Base-by-base conservation (phyloP, 805 yeast genomes). In the Spathaspora girioi region DNA sequence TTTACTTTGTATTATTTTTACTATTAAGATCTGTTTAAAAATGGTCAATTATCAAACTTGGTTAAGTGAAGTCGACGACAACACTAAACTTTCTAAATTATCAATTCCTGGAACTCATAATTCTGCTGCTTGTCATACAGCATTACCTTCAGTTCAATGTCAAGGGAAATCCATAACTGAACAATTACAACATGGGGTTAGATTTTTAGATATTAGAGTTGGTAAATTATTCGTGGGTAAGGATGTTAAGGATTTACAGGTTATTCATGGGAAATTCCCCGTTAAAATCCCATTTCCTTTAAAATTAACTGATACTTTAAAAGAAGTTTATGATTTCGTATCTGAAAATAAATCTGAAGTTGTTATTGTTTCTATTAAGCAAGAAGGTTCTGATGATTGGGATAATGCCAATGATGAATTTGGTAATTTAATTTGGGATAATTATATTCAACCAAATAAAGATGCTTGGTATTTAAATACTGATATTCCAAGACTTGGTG, bases 51-150 rank as follows among this genome's bases (percentile, higher is more conserved):
- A 69, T 58, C 63, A 67, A 56, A 62, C 63, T 31, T 87, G 93
- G 94, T 66, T 83, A 71, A 62, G 67, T 32, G 73, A 76, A 10
- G 61, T 86, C 52, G 66, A 70, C 49, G 88, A 84, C 61, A 71
- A 81, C 63, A 69, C 77, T 18, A 60, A 60, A 41, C 54, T 87
- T 35, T 73, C 86, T 3, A 69, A 76, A 51, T 72, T 87, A 48
- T 73, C 92, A 0, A 72, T 87, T 48, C 91, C 93, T 9, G 94
- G 94, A n/a, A 87, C 93, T n/a, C 94, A 87, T 69, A 87, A 87
- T 63, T 77, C 89, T 42, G 89, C 87, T 12, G 93, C 93, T 5
- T 82, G 79, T 58, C 84, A 84, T 63, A 70, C 78, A 7, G 86
- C 92, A 1, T 68, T 86, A 45, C 93, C 93, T 27, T 81, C 89